Conservation (phyloP, 2,329 filamentous ascomycete genomes). For the Colletotrichum cuscutae region DNA sequence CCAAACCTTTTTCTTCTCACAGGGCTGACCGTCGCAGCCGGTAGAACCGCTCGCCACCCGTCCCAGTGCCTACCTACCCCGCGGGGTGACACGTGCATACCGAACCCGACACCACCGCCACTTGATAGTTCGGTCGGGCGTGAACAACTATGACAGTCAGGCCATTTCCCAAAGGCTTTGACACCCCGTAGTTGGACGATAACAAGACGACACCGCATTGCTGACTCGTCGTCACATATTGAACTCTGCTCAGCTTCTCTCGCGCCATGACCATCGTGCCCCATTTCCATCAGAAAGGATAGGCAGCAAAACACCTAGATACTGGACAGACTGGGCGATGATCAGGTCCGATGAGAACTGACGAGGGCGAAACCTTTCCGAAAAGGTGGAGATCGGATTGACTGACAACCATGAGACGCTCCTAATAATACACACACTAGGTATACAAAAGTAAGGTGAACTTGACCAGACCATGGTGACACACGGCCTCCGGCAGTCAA, state of each 20-base stretch:
- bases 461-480: background rate
- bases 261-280: background rate
- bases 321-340: background rate
- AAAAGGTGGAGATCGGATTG: background rate
- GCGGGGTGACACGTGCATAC: conserved; percentile 1
- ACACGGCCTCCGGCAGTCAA: background rate
- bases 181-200: background rate
- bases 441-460: background rate
- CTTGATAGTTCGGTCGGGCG: conserved; percentile 5
- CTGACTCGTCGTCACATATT: conserved; percentile 5
- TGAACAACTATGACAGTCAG: background rate
- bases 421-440: conserved; percentile 7
- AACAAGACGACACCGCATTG: background rate
- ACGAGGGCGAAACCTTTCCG: background rate
- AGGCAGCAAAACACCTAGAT: background rate
- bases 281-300: background rate
- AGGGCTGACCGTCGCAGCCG: background rate
- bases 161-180: conserved; percentile 3
- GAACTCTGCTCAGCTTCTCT: background rate
- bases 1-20: background rate
- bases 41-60: background rate
- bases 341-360: background rate
- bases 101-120: background rate
- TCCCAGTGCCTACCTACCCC: background rate
- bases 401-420: background rate